Evolutionary conservation across 2,329 filamentous ascomycete genomes (phyloP), one percentile per base, ranked within the genome.

Genomic region (Fusarium sp.): DNA sequence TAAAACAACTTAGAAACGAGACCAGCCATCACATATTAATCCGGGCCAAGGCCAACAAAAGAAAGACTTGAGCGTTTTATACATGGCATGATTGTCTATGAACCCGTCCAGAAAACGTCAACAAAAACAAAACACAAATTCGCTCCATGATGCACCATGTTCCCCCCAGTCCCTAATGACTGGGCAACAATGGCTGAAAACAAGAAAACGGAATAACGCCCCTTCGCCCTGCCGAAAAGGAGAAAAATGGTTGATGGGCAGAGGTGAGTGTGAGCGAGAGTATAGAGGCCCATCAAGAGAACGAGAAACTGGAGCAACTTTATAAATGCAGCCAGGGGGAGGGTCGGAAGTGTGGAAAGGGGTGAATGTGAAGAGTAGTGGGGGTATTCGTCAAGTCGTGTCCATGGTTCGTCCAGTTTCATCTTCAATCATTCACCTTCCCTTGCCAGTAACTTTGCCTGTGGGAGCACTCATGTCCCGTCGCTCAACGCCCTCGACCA

Each of bases 391-490:
- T 73, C 60, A 71, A 58, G 55, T 73, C 71, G 46, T 71, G 51
- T 69, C 50, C 48, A 65, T 58, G 52, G 62, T 58, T 61, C 50
- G 24, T 58, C 46, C 44, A 55, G 44, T 48, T 36, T 34, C 20
- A 36, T 54, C 30, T 32, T 56, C 43, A 23, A 34, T 9, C 19
- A 36, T 48, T 48, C 38, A 67, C 62, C 62, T 66, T 42, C 63
- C 60, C 47, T 72, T 76, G 23, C 62, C 69, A 19, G 67, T 60
- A 45, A 72, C 69, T 55, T 72, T 76, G 56, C 73, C 75, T 43
- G 79, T 79, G 12, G 83, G 82, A 23, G 82, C 83, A 73, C 84
- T 86, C 68, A 83, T 78, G 40, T 85, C 79, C 67, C 83, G 81
- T 65, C 82, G 78, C 56, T 81, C 71, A 39, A 69, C 78, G 24